Conservation (phyloP, 2,329 filamentous ascomycete genomes). For the Talaromyces sp. region DNA sequence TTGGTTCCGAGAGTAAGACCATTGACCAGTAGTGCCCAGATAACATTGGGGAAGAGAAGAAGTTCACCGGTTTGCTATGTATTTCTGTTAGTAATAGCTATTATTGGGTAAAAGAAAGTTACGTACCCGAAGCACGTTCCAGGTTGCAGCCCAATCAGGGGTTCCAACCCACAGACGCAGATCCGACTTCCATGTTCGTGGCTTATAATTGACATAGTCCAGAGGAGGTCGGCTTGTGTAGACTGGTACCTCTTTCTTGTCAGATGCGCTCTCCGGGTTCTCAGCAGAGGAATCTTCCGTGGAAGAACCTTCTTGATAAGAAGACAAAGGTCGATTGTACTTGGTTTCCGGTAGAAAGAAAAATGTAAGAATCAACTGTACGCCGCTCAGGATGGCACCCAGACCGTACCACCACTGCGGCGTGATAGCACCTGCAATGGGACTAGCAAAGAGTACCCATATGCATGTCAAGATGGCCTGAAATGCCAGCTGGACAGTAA, state of each 20-base stretch:
- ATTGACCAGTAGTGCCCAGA: constrained; percentile 43
- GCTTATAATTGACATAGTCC: constrained; percentile 36
- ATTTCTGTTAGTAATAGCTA: constrained; percentile 11
- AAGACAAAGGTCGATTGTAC: constrained; percentile 37
- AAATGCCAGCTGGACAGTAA: constrained; percentile 43
- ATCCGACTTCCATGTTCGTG: constrained; percentile 34
- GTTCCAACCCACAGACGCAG: constrained; percentile 41
- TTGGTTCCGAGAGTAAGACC: constrained; percentile 42
- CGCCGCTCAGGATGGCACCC: constrained; percentile 35
- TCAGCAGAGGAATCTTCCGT: constrained; percentile 20
- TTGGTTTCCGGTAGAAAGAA: constrained; percentile 45
- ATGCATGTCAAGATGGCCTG: constrained; percentile 41
- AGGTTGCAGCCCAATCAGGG: constrained; percentile 36
- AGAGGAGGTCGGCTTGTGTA: constrained; percentile 22
- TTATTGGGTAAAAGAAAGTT: neutral
- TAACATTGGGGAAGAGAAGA: constrained; percentile 42
- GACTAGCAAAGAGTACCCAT: constrained; percentile 41
- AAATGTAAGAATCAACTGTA: constrained; percentile 35
- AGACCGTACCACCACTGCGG: constrained; percentile 46
- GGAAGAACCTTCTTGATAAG: constrained; percentile 35
- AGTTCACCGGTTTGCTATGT: constrained; percentile 31
- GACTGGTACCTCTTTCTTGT: constrained; percentile 3
- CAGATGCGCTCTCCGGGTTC: constrained; percentile 19
- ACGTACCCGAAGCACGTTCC: constrained; percentile 23
- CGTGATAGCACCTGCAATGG: constrained; percentile 43